Conservation (phyloP, 164 flowering plant genomes). For the Nelumbo lutea region DNA sequence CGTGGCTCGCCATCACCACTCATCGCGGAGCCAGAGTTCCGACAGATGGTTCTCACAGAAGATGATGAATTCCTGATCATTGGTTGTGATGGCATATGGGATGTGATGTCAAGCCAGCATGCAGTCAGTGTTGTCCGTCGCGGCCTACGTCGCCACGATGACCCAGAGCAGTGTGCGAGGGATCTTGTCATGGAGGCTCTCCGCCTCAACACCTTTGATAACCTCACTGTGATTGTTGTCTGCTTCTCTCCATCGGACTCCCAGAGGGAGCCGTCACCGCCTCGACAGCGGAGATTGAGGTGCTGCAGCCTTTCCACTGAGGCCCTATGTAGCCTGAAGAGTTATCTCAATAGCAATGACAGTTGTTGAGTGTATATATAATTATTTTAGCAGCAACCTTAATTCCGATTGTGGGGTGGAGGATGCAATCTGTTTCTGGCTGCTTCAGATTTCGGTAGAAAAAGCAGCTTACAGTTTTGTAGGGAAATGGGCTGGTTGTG, state of each 20-base stretch:
- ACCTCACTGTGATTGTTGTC: slow-evolving; percentile 72
- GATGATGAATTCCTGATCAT: slow-evolving; percentile 88
- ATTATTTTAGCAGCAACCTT: neutral
- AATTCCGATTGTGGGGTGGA: neutral
- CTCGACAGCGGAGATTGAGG: slow-evolving; percentile 30
- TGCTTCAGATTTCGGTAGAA: slow-evolving; percentile 22
- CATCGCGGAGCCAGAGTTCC: slow-evolving; percentile 75
- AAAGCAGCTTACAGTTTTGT: slow-evolving; percentile 36
- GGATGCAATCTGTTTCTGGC: slow-evolving; percentile 15
- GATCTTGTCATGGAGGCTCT: slow-evolving; percentile 72
- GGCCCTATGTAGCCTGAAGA: slow-evolving; percentile 53
- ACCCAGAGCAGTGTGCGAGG: slow-evolving; percentile 73
- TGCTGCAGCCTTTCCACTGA: slow-evolving; percentile 63
- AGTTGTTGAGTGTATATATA: slow-evolving; percentile 15
- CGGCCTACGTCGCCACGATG: slow-evolving; percentile 59
- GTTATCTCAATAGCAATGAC: slow-evolving; percentile 38
- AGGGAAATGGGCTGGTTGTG: neutral
- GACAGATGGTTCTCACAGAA: slow-evolving; percentile 49
- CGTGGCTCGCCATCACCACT: slow-evolving; percentile 67
- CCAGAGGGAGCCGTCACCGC: slow-evolving; percentile 26
- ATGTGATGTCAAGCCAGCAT: slow-evolving; percentile 78
- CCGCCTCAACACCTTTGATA: slow-evolving; percentile 54
- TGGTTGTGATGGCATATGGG: slow-evolving; percentile 94
- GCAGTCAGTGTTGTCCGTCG: slow-evolving; percentile 71
- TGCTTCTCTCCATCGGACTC: slow-evolving; percentile 40